Evolutionary conservation across 177 flowering plant species (phyloP), one percentile per base, ranked within the genome.

Genomic region (Telopea speciosissima): DNA sequence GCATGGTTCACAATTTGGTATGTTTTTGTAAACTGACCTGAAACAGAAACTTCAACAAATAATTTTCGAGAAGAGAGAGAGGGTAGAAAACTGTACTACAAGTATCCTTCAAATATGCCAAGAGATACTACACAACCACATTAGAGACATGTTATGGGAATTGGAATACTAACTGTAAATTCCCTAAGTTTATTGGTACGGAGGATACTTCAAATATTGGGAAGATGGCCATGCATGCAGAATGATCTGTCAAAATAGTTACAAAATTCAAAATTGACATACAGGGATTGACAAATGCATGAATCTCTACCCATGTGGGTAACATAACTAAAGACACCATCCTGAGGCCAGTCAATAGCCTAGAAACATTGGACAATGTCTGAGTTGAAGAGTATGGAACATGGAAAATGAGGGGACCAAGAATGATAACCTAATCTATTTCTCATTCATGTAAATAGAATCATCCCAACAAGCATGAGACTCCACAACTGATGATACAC

Each of bases 11-110:
- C 93, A 87, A 69, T 85, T 78, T n/a, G 99, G 99, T 17, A 90
- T 82, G 26, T 89, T 95, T 80, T 95, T 95, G 77, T 95, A 95
- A 22, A 95, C 99, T 44, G 99, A 95, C 83, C 99, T 95, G 79
- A 56, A 76, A 76, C 58, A 28, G 16, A 70, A 70, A 31, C 49
- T 62, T 12, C 16, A 13, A 49, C 8, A 49, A 11, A 49, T 13
- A 16, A 19, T 49, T 44, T 44, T 44, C 49, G 8, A 44, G 11
- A n/a, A n/a, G n/a, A n/a, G n/a, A n/a, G n/a, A n/a, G n/a, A n/a
- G n/a, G n/a, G n/a, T n/a, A n/a, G n/a, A n/a, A n/a, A n/a, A n/a
- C n/a, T n/a, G n/a, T n/a, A n/a, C n/a, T n/a, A n/a, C n/a, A n/a
- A n/a, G n/a, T n/a, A n/a, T n/a, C n/a, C n/a, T n/a, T n/a, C n/a